Evolutionary conservation across 805 yeast species (phyloP).

Genomic region (Groenewaldozyma tartarivorans): DNA sequence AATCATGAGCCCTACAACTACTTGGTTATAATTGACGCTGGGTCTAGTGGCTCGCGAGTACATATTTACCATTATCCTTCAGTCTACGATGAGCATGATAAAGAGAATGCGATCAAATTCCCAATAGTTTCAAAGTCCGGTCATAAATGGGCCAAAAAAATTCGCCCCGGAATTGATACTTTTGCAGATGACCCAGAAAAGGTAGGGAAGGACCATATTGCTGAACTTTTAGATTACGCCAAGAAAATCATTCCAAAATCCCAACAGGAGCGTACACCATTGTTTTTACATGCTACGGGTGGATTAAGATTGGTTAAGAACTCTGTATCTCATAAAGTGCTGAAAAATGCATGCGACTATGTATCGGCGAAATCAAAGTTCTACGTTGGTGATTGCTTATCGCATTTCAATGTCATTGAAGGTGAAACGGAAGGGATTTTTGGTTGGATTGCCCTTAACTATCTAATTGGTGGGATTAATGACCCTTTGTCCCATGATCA

Average conservation of each 20-base stretch:
- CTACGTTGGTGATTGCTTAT: conserved; percentile 45
- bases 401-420: conserved; percentile 76
- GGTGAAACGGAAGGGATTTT: conserved; percentile 92
- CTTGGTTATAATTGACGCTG: conserved; percentile 75
- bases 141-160: conserved; percentile 57
- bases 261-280: conserved; percentile 60
- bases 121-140: conserved; percentile 16
- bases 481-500: conserved; percentile 21
- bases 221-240: conserved; percentile 59
- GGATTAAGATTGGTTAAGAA: conserved; percentile 78
- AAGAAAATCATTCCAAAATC: conserved; percentile 56
- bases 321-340: conserved; percentile 40
- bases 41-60: conserved; percentile 83
- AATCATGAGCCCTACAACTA: conserved; percentile 15
- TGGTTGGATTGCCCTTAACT: conserved; percentile 92
- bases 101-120: conserved; percentile 7
- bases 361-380: conserved; percentile 51
- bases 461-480: conserved; percentile 57
- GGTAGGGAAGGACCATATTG: conserved; percentile 66
- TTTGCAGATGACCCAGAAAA: conserved; percentile 43
- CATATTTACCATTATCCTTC: conserved; percentile 53
- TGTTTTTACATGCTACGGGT: conserved; percentile 87
- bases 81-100: conserved; percentile 7
- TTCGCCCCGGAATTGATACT: conserved; percentile 74
- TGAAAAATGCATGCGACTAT: conserved; percentile 51